Evolutionary conservation across 108 stramenopile species (phyloP), one percentile per base, ranked within the genome.

Genomic region (Parmales sp.): DNA sequence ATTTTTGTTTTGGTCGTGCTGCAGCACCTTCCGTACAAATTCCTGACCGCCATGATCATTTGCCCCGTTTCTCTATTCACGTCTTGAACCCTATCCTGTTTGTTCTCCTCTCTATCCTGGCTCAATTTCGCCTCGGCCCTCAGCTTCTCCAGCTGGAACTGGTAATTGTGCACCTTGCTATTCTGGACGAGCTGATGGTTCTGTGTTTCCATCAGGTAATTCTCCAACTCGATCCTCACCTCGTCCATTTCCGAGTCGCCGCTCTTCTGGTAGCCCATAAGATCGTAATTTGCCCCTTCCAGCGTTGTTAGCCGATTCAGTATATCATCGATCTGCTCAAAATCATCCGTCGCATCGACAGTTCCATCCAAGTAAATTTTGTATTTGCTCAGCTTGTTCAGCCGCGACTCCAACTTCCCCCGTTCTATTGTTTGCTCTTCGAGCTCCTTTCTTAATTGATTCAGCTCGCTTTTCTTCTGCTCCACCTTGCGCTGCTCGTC

Each of bases 21-120:
- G 45, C 49, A 34, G 37, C 70, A 76, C 45, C 75, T 45, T 1
- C 25, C 39, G 64, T 74, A 76, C 19, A 83, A 50, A 48, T 83
- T 83, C 38, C 69, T 66, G 45, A 81, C 76, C n/a, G 82, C 74
- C 75, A 80, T 49, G 64, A 81, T 76, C 34, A 80, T 74, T 60
- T 83, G 82, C 1, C 74, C 77, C 11, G 69, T 73, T 63, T 83
- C 82, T 25, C 79, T 39, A 39, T 65, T 69, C 22, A 75, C 64
- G 37, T 77, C 80, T 64, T 81, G 81, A 22, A 77, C 76, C 23
- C 70, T 66, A 23, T 79, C 78, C 50, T 78, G 80, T n/a, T 78
- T 68, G 38, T 60, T 46, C 37, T 76, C 74, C 38, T 72, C 72
- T 37, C 76, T 31, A 22, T 80, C 68, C 28, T 75, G 71, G 31